These are phyloP conservation scores for Bremia lactucae DNA, from an alignment of 352 stramenopile genomes.

Conservation along the genomic window DNA sequence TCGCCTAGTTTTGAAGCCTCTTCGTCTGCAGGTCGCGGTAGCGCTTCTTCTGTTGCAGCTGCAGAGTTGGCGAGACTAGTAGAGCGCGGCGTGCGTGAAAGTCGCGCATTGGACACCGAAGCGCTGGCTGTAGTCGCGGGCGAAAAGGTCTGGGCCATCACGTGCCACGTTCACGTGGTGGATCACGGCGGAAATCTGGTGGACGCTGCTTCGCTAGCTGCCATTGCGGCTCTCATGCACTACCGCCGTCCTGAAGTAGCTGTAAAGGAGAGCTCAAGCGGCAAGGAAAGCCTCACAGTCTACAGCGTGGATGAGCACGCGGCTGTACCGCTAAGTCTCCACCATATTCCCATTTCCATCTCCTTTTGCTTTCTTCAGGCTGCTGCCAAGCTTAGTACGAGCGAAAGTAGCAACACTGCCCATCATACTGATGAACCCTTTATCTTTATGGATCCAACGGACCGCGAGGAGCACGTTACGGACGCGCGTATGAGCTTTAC, in stretches of 20 bases:
- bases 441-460: conserved; percentile 83
- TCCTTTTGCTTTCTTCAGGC: conserved; percentile 83
- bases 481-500: conserved; percentile 84
- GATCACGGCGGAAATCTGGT: conserved; percentile 89
- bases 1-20: conserved; percentile 66
- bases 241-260: conserved; percentile 88
- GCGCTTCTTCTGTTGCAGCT: conserved; percentile 31
- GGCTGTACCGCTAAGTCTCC: conserved; percentile 87
- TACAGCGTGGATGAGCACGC: conserved; percentile 84
- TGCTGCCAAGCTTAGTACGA: conserved; percentile 5
- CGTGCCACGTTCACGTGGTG: conserved; percentile 85
- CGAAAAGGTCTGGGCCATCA: conserved; percentile 90
- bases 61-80: conserved; percentile 82
- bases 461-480: conserved; percentile 83
- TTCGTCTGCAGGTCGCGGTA: conserved; percentile 25
- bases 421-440: conserved; percentile 34
- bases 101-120: conserved; percentile 90
- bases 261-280: conserved; percentile 21
- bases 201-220: conserved; percentile 87
- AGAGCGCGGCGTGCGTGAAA: conserved; percentile 87
- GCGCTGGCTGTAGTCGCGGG: conserved; percentile 89
- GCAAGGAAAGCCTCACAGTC: conserved; percentile 33
- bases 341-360: conserved; percentile 93
- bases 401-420: conserved; percentile 10
- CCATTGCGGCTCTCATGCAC: conserved; percentile 89